A percentile compares a stretch with the other conserved stretches of the same genome.
phyloP scores from a whole-genome alignment of 2,329 filamentous ascomycete species.

The Neocatenulostroma microsporum region DNA sequence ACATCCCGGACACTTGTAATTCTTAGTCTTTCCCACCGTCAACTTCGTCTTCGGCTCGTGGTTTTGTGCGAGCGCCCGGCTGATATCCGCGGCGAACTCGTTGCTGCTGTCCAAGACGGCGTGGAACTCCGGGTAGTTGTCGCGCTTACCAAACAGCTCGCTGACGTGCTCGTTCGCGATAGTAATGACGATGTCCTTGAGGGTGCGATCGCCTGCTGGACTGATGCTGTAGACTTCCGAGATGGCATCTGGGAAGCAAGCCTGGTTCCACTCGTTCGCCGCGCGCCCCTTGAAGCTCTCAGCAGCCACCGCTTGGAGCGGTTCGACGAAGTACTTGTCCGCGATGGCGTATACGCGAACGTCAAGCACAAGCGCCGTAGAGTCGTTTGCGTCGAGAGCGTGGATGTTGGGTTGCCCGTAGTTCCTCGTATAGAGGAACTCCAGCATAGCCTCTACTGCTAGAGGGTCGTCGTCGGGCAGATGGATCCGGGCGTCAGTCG shows the following conservation, averaged over 20 bases:
- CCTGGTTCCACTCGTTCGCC: not conserved
- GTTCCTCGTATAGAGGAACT: constrained; percentile 4
- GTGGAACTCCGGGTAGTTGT: not conserved
- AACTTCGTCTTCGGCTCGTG: constrained; percentile 11
- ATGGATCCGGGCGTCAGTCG: constrained; percentile 1
- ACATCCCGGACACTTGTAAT: too few relatives aligned
- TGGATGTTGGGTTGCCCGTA: not conserved
- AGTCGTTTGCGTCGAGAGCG: not conserved
- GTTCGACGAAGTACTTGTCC: constrained; percentile 5
- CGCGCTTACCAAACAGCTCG: not conserved
- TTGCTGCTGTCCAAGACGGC: not conserved
- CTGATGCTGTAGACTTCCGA: not conserved
- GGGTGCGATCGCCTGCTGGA: not conserved
- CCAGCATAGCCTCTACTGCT: constrained; percentile 5
- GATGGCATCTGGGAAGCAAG: constrained; percentile 1
- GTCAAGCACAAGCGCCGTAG: constrained; percentile 1
- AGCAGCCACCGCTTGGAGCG: not conserved
- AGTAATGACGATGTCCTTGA: constrained; percentile 1
- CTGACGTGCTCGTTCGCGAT: not conserved
- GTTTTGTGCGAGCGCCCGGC: not conserved
- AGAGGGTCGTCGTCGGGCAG: constrained; percentile 4
- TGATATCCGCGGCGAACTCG: constrained; percentile 3
- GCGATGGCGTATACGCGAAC: constrained; percentile 1
- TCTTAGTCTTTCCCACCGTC: not conserved
- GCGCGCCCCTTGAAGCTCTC: not conserved